Evolutionary conservation across 2,329 filamentous ascomycete species (phyloP), one percentile per base, ranked within the genome.

Genomic region (Talaromyces sp.): DNA sequence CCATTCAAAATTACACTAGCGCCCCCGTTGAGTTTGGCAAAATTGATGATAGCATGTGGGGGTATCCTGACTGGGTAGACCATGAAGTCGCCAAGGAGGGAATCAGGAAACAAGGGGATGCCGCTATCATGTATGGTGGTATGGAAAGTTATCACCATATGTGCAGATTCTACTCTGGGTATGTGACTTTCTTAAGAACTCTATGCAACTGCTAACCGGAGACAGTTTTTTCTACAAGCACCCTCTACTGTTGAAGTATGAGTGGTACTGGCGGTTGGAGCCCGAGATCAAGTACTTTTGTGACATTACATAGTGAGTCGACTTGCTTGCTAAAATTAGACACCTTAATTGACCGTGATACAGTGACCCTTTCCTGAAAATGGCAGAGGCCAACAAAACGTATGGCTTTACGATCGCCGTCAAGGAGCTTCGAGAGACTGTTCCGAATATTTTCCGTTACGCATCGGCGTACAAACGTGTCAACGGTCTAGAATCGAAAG

Each of bases 221-320:
- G 31, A 45, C 65, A 89, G 92, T 50, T 95, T 96, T 81, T 99
- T 99, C 81, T 99, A 95, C 84, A 97, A 97, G 78, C 95, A 99
- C 76, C 90, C 93, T 69, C 86, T 98, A 39, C 86, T 99, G 54
- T 87, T 91, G 75, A 98, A 98, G 80, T 99, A 98, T 80, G 93
- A 98, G 76, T 99, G 95, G 95, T 99, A 99, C 83, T 99, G 95
- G 95, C 92, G 95, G 69, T 84, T 99, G 72, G 95, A 99, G 84
- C 95, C 95, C 69, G 95, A 99, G 80, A 98, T 99, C 86, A 97
- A 94, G 82, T 99, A 98, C 82, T 99, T 99, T 82, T 99, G 95
- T 80, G 95, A 99, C 76, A 98, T 99, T 71, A 99, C 95, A 69
- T 99, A 99, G 91, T 94, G 87, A 68, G 87, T 76, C 50, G 16